Evolutionary conservation across 345 rosid genomes (phyloP).

Genomic region (Pelargonium nanum): DNA sequence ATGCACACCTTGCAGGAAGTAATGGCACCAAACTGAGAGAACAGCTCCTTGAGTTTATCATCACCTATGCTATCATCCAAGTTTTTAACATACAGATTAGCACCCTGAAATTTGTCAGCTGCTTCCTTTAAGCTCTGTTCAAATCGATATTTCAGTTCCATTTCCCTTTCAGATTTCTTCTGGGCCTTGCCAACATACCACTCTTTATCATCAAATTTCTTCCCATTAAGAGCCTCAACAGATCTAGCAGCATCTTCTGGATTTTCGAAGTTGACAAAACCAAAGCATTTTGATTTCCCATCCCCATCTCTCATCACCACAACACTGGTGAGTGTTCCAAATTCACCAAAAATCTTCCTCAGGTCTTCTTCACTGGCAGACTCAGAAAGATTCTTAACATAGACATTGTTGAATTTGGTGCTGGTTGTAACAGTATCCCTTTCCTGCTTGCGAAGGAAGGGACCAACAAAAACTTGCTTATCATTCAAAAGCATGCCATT

Average conservation of each 20-base stretch:
- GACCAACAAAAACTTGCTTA: slow-evolving; percentile 11
- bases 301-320: slow-evolving; percentile 18
- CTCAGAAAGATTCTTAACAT: slow-evolving; percentile 3
- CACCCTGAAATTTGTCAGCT: slow-evolving; percentile 71
- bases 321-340: slow-evolving; percentile 2
- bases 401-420: background rate
- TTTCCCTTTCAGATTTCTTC: slow-evolving; percentile 77
- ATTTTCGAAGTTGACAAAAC: slow-evolving; percentile 87
- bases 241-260: slow-evolving; percentile 81
- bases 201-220: background rate
- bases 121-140: slow-evolving; percentile 83
- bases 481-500: slow-evolving; percentile 6
- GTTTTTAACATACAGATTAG: slow-evolving; percentile 66
- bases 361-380: slow-evolving; percentile 3
- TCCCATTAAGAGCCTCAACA: slow-evolving; percentile 48
- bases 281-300: slow-evolving; percentile 82
- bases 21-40: slow-evolving; percentile 62
- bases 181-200: background rate
- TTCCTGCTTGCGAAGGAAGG: slow-evolving; percentile 8
- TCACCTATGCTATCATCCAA: slow-evolving; percentile 31
- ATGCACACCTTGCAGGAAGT: slow-evolving; percentile 92
- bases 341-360: slow-evolving; percentile 7
- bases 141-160: slow-evolving; percentile 48
- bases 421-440: slow-evolving; percentile 1
- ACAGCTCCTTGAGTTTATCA: slow-evolving; percentile 80